Evolutionary conservation across 495 filamentous ascomycete species (phyloP), one percentile per base, ranked within the genome.

Genomic region (Neurospora cerealis): DNA sequence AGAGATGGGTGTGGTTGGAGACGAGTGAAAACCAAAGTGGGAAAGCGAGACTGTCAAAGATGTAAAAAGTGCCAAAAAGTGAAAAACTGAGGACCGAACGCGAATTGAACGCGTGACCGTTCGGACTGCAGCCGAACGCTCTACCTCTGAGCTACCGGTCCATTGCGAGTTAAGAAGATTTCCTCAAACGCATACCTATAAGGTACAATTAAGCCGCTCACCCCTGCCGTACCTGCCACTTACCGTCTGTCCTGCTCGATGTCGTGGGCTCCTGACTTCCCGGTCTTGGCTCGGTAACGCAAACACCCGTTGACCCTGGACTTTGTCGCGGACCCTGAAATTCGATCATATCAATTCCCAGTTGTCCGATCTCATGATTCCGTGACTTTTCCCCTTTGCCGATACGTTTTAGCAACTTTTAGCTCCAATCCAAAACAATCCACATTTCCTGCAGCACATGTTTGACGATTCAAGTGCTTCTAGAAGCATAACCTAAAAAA

Each of bases 321-420:
- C 24, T 62, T 34, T 62, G 54, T 62, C 54, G 54, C 28, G 54
- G 54, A 62, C 54, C 54, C 54, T 62, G 54, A 62, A 62, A 62
- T 62, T 62, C 24, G 24, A 62, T 62, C 13, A 7, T 3, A 0
- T 62, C 54, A 5, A 34, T 62, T 62, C 24, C 54, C 54, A 5
- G 13, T 62, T 62, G 54, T 62, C 54, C 54, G 54, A 62, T 34
- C 54, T 62, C 28, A 62, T 32, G 13, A 62, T 62, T 17, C 54
- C 13, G 24, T 62, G 13, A 62, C 1, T 62, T 62, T 5, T 62
- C 24, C 24, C 24, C 24, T 60, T 62, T 62, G 24, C 54, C 24
- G 54, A 28, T 32, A 62, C 28, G 24, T 9, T 62, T 62, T 62
- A 19, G 54, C 13, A 34, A 62, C 54, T 34, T 62, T 62, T 62